A percentile compares a stretch with the other conserved stretches of the same genome.
These are phyloP conservation scores for Dicorynia guianensis DNA, from an alignment of 306 rosid genomes.

Conservation along the genomic window DNA sequence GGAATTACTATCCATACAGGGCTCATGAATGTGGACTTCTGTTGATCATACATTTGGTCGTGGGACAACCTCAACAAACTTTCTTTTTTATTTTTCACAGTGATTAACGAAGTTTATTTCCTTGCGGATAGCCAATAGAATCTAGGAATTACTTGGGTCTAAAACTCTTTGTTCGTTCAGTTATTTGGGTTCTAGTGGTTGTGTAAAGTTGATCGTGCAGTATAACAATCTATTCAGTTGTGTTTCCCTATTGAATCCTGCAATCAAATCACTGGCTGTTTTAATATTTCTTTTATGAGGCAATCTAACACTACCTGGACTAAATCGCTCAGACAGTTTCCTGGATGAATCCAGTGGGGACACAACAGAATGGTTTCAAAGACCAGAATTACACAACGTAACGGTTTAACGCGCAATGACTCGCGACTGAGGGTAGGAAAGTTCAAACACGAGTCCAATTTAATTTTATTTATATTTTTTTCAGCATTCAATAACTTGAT, in stretches of 20 bases:
- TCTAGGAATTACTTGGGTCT: constrained; percentile 40
- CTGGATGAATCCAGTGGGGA: no score
- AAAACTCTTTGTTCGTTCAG: constrained; percentile 30
- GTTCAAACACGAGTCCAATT: no score
- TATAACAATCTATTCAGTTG: not conserved
- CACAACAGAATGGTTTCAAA: no score
- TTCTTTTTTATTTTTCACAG: not conserved
- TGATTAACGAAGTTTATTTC: constrained; percentile 38
- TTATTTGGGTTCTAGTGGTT: constrained; percentile 16
- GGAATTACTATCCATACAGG: constrained; percentile 46
- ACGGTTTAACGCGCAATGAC: no score
- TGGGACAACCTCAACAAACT: constrained; percentile 37
- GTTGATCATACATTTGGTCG: constrained; percentile 33
- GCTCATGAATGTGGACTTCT: constrained; percentile 52
- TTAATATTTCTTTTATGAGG: no score
- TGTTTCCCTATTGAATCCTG: not conserved
- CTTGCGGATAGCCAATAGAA: constrained; percentile 48
- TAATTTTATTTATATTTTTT: no score
- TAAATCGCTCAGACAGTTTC: no score
- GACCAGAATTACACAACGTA: no score
- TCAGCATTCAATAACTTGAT: no score
- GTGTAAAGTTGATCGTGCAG: constrained; percentile 33
- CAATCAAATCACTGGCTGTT: not conserved
- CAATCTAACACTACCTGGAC: no score
- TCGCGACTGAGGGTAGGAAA: no score